Evolutionary conservation across 352 stramenopile species (phyloP).

Genomic region (Globisporangium abappressorium): DNA sequence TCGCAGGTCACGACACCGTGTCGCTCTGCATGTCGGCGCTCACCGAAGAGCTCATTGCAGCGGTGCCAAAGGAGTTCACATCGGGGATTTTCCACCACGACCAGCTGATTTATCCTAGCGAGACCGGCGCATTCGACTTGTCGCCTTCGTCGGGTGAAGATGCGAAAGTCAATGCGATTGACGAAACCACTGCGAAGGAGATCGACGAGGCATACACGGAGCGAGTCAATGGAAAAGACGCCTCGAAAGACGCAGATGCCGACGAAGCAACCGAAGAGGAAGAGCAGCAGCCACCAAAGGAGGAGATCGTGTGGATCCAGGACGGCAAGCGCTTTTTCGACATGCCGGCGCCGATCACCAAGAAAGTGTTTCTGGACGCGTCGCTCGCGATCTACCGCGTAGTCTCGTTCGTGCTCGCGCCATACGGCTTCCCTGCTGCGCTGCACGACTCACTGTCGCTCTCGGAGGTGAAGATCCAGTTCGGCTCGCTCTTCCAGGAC

Average conservation of each 20-base stretch:
- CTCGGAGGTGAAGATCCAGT: constrained; percentile 70
- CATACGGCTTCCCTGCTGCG: constrained; percentile 65
- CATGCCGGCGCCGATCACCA: constrained; percentile 71
- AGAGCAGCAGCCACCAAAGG: constrained; percentile 13
- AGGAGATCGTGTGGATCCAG: constrained; percentile 52
- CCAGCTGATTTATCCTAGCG: constrained; percentile 40
- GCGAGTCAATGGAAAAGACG: constrained; percentile 36
- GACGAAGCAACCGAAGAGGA: constrained; percentile 19
- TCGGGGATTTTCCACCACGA: constrained; percentile 42
- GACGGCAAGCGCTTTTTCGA: constrained; percentile 72
- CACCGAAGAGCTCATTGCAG: constrained; percentile 34
- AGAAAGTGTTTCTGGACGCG: constrained; percentile 59
- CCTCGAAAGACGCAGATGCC: constrained; percentile 1
- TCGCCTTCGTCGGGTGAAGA: constrained; percentile 24
- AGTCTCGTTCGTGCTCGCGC: constrained; percentile 78
- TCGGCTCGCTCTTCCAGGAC: constrained; percentile 77
- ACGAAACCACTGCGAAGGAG: constrained; percentile 19
- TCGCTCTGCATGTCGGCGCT: constrained; percentile 40
- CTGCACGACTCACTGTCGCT: constrained; percentile 58
- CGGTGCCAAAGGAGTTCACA: constrained; percentile 34
- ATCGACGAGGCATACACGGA: constrained; percentile 48
- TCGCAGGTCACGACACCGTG: constrained; percentile 35
- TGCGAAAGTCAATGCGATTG: constrained; percentile 3
- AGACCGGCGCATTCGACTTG: constrained; percentile 57
- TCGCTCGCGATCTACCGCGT: constrained; percentile 71